Percentiles rank a stretch among this genome's conserved stretches.
These are phyloP conservation scores for Vaccinium corymbosum DNA, from an alignment of 148 eudicot species.

Conservation along the genomic window DNA sequence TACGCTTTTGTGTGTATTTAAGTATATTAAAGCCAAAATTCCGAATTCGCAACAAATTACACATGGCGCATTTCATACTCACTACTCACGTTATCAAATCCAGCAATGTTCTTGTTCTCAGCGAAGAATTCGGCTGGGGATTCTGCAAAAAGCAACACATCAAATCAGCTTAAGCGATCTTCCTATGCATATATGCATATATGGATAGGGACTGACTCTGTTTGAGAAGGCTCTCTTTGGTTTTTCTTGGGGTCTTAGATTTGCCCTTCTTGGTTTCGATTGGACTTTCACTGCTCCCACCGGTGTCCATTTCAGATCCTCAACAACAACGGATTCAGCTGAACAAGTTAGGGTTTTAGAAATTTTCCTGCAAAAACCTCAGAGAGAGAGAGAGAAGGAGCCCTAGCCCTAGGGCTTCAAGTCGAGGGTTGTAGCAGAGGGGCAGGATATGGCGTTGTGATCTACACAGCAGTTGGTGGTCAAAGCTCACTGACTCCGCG, in stretches of 20 bases:
- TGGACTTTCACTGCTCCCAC: conserved; percentile 60
- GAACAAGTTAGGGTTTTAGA: conserved; percentile 6
- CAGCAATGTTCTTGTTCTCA: conserved; percentile 95
- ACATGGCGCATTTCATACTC: neutral
- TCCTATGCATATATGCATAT: neutral
- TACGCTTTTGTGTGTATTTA: neutral
- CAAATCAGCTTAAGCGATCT: conserved; percentile 1
- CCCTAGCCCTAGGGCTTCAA: conserved; percentile 1
- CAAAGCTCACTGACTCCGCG: neutral
- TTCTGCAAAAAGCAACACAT: conserved; percentile 37
- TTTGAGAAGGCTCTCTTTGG: conserved; percentile 75
- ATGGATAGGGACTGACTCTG: conserved; percentile 50
- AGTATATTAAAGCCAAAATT: neutral
- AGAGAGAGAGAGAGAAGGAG: neutral
- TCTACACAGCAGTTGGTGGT: neutral
- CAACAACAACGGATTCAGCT: neutral
- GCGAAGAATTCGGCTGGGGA: conserved; percentile 99
- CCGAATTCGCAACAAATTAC: neutral
- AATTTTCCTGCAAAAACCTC: neutral
- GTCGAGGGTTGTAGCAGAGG: neutral
- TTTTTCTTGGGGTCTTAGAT: conserved; percentile 55
- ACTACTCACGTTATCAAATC: conserved; percentile 83
- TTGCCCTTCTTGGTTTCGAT: conserved; percentile 51
- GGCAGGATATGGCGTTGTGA: conserved; percentile 1
- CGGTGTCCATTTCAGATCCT: conserved; percentile 34